A percentile compares a stretch with the other conserved stretches of the same genome.
These are phyloP conservation scores for Polygonum maritimum DNA, from an alignment of 148 eudicot genomes.

Conservation along the genomic window DNA sequence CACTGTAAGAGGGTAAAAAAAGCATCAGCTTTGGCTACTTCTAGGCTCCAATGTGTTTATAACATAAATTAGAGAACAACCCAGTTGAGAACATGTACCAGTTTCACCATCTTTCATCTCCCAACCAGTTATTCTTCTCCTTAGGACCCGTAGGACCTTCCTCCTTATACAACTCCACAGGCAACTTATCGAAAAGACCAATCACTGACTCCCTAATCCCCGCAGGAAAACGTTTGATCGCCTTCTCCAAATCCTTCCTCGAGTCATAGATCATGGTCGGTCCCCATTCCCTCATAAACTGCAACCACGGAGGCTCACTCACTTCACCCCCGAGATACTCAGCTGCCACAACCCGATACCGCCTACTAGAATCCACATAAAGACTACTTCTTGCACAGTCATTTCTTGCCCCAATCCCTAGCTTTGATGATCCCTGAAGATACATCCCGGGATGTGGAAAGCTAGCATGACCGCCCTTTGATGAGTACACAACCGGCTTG, in stretches of 20 bases:
- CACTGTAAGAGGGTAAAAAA: neutral
- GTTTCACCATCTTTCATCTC: slow-evolving; percentile 64
- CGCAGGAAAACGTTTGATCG: slow-evolving; percentile 41
- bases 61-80: neutral
- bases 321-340: slow-evolving; percentile 59
- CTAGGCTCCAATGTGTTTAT: neutral
- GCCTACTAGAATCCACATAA: slow-evolving; percentile 51
- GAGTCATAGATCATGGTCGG: slow-evolving; percentile 59
- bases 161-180: slow-evolving; percentile 56
- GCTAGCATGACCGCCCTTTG: slow-evolving; percentile 77
- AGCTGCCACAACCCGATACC: slow-evolving; percentile 62
- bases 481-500: slow-evolving; percentile 50
- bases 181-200: slow-evolving; percentile 42
- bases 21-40: neutral
- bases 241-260: slow-evolving; percentile 49
- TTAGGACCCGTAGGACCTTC: slow-evolving; percentile 94
- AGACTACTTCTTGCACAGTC: slow-evolving; percentile 53
- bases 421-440: slow-evolving; percentile 62
- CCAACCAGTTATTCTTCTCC: slow-evolving; percentile 91
- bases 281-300: slow-evolving; percentile 89
- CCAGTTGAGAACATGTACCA: neutral
- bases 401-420: slow-evolving; percentile 77
- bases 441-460: slow-evolving; percentile 60
- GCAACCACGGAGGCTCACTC: slow-evolving; percentile 67
- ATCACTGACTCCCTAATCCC: slow-evolving; percentile 27